phyloP scores from a whole-genome alignment of 768 basidiomycete genomes.

The Rhizopogon salebrosus region DNA sequence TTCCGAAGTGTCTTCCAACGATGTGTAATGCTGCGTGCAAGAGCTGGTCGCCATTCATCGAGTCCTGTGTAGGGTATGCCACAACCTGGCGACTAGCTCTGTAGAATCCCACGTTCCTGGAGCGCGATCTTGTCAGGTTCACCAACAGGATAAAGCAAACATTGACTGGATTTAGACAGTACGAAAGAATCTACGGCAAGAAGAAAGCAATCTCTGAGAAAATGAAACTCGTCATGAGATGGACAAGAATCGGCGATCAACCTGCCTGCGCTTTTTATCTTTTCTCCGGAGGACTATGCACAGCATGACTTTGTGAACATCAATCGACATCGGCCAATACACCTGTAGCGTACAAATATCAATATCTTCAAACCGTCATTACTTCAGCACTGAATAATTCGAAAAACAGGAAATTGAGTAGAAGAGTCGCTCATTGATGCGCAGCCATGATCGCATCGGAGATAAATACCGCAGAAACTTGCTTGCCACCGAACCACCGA shows the following conservation, averaged over 20 bases:
- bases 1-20: neutral
- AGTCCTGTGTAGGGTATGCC: neutral
- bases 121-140: neutral
- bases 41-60: neutral
- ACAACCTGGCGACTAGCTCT: neutral
- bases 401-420: conserved; percentile 20
- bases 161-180: conserved; percentile 3
- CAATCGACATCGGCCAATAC: conserved; percentile 17
- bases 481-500: conserved; percentile 94
- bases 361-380: conserved; percentile 19
- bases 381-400: conserved; percentile 23
- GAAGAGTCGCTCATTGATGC: conserved; percentile 52
- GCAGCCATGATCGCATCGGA: conserved; percentile 93
- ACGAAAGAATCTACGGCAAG: conserved; percentile 23
- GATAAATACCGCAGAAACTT: conserved; percentile 83
- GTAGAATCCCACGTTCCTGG: conserved; percentile 1
- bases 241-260: conserved; percentile 26
- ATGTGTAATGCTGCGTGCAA: neutral
- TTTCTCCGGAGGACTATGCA: conserved; percentile 24
- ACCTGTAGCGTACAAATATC: conserved; percentile 28
- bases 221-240: conserved; percentile 22
- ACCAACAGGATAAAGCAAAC: conserved; percentile 1
- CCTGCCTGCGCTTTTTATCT: conserved; percentile 32
- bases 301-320: conserved; percentile 26
- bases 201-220: conserved; percentile 29